Percentiles rank a stretch among this genome's conserved stretches.
Evolutionary conservation across 108 stramenopile species (phyloP).

Genomic region (Pseudonitzschia delicatissima): DNA sequence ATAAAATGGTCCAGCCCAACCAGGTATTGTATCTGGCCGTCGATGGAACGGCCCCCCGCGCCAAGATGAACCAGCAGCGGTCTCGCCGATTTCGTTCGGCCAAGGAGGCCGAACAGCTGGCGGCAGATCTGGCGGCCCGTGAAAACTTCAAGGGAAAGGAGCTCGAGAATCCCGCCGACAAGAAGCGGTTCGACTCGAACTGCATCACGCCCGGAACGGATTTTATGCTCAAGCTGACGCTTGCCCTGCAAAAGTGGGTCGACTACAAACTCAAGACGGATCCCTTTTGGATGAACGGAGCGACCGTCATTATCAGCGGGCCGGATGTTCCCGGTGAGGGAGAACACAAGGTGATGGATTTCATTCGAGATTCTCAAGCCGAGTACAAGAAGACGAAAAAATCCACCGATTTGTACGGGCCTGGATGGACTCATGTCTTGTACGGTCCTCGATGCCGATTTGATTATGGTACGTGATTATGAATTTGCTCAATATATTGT

Average conservation of each 20-base stretch:
- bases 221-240: slow-evolving; percentile 93
- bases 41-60: slow-evolving; percentile 98
- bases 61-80: slow-evolving; percentile 99
- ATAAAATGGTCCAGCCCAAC: slow-evolving; percentile 89
- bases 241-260: slow-evolving; percentile 91
- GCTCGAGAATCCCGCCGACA: slow-evolving; percentile 18
- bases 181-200: slow-evolving; percentile 93
- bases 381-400: slow-evolving; percentile 30
- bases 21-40: slow-evolving; percentile 94
- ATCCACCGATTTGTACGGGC: slow-evolving; percentile 37
- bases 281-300: slow-evolving; percentile 89
- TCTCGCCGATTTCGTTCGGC: slow-evolving; percentile 93
- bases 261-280: slow-evolving; percentile 93
- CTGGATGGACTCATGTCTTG: slow-evolving; percentile 85
- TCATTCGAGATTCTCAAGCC: slow-evolving; percentile 72
- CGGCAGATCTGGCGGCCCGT: slow-evolving; percentile 81
- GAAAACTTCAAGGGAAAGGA: slow-evolving; percentile 49
- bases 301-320: slow-evolving; percentile 91
- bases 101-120: slow-evolving; percentile 87
- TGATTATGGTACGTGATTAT: slow-evolving; percentile 88
- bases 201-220: slow-evolving; percentile 99
- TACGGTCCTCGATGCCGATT: slow-evolving; percentile 97
- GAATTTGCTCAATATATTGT: background rate
- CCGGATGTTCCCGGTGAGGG: slow-evolving; percentile 99
- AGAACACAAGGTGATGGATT: slow-evolving; percentile 97